Evolutionary conservation across 352 stramenopile species (phyloP), one percentile per base, ranked within the genome.

Genomic region (Phytophthora agathidicida): DNA sequence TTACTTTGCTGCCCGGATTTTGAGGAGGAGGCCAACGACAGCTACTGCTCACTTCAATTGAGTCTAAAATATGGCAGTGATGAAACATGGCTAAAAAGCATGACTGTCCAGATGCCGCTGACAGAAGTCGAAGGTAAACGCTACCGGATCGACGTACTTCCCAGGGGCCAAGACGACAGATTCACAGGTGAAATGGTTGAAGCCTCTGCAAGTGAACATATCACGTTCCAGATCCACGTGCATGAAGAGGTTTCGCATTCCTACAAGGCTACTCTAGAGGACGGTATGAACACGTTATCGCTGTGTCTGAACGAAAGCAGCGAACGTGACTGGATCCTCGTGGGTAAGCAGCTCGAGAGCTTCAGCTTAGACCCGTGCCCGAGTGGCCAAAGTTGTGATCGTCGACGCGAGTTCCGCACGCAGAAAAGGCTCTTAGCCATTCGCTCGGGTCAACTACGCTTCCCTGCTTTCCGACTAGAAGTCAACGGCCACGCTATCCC

Each of bases 271-370:
- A 37, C 22, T n/a, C 7, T 45, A 11, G 22, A 48, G 1, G 10
- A 48, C n/a, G 31, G 57, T 6, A 23, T 24, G 38, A 48, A 32
- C 10, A 27, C 32, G 3, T 44, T 82, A 39, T 50, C 77, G 36
- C 57, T 92, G 27, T 87, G 73, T 41, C 51, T 92, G n/a, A 67
- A 80, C 37, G 64, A 75, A 20, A 49, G 42, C 32, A 86, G 73
- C 30, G 76, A 83, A 17, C 38, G 49, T n/a, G 83, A 92, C 58
- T 92, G 83, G 83, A 69, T 92, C 32, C 48, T 89, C 10, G 20
- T 92, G 16, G 80, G 83, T 23, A 90, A 88, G 49, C 75, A 85
- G 45, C 61, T 68, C 19, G 80, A 90, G 60, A 60, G 57, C 19
- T 74, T 89, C 32, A 41, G 13, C 8, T 66, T 89, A 0, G 43